phyloP scores from a whole-genome alignment of 352 stramenopile species.

The Phytophthora pluvialis region DNA sequence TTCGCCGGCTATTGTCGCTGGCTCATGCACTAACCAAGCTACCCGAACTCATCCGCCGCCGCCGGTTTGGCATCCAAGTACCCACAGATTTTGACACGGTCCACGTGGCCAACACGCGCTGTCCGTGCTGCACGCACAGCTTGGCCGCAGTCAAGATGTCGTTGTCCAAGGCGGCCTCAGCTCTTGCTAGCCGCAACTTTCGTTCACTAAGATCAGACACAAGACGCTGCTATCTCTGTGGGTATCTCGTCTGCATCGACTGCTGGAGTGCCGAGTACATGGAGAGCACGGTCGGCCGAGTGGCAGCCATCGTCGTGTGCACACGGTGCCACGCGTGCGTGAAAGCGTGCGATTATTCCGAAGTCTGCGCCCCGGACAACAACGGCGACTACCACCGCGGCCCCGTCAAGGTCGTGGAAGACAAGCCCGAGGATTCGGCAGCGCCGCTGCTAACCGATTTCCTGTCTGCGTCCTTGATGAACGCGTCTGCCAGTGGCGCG shows the following conservation, averaged over 20 bases:
- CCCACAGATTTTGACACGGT: slow-evolving; percentile 19
- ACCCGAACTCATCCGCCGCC: slow-evolving; percentile 26
- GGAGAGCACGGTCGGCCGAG: slow-evolving; percentile 26
- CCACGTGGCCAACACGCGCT: slow-evolving; percentile 24
- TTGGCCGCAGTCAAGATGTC: slow-evolving; percentile 34
- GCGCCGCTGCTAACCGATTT: slow-evolving; percentile 38
- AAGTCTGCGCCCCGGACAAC: slow-evolving; percentile 15
- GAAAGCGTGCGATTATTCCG: slow-evolving; percentile 35
- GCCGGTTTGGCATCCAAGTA: slow-evolving; percentile 34
- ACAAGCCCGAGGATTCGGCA: slow-evolving; percentile 12
- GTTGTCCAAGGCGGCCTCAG: too few species aligned
- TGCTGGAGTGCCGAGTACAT: slow-evolving; percentile 37
- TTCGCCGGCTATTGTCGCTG: slow-evolving; percentile 26
- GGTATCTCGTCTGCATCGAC: slow-evolving; percentile 34
- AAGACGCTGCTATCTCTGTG: slow-evolving; percentile 38
- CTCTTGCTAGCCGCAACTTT: too few species aligned
- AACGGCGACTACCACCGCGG: slow-evolving; percentile 18
- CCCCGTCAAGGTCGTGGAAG: slow-evolving; percentile 26
- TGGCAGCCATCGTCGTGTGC: slow-evolving; percentile 35
- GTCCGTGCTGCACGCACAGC: slow-evolving; percentile 38
- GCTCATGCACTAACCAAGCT: slow-evolving; percentile 32
- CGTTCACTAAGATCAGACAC: too few species aligned
- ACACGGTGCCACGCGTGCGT: slow-evolving; percentile 27
- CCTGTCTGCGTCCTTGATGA: slow-evolving; percentile 34
- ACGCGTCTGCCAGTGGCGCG: slow-evolving; percentile 5